A percentile compares a stretch with the other conserved stretches of the same genome.
phyloP scores from a whole-genome alignment of 2,329 filamentous ascomycete genomes.

The Aotearoamyces nothofagi region DNA sequence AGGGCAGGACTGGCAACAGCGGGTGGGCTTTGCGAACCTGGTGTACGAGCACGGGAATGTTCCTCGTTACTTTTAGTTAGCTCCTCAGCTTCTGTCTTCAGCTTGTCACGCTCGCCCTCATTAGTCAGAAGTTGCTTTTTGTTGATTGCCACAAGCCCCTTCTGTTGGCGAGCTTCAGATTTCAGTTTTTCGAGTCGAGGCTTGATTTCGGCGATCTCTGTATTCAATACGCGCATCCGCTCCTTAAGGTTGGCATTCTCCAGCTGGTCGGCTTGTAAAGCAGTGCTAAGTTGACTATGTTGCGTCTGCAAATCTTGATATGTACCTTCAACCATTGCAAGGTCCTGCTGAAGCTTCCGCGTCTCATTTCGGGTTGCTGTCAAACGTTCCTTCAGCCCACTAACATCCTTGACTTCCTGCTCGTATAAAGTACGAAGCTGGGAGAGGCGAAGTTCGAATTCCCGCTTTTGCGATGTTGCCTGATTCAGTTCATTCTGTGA shows the following conservation, averaged over 20 bases:
- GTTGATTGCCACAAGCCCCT: slow-evolving; percentile 92
- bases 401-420: slow-evolving; percentile 80
- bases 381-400: slow-evolving; percentile 71
- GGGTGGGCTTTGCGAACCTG: slow-evolving; percentile 27
- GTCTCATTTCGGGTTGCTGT: slow-evolving; percentile 64
- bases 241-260: slow-evolving; percentile 81
- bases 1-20: slow-evolving; percentile 54
- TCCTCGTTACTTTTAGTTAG: slow-evolving; percentile 49
- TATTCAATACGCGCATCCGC: slow-evolving; percentile 69
- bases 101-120: slow-evolving; percentile 76
- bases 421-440: slow-evolving; percentile 84
- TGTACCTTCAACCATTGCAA: slow-evolving; percentile 66
- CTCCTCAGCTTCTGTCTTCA: slow-evolving; percentile 64
- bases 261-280: slow-evolving; percentile 72
- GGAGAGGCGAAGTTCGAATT: slow-evolving; percentile 77
- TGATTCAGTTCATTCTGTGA: slow-evolving; percentile 74
- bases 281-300: slow-evolving; percentile 58
- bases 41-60: slow-evolving; percentile 33
- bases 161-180: slow-evolving; percentile 85
- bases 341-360: slow-evolving; percentile 69
- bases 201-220: slow-evolving; percentile 69
- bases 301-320: slow-evolving; percentile 72
- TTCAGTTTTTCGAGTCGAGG: slow-evolving; percentile 88
- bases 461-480: slow-evolving; percentile 73
- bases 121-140: slow-evolving; percentile 91